These are phyloP conservation scores for Tylopilus sp. DNA, from an alignment of 768 basidiomycete species.

Conservation along the genomic window DNA sequence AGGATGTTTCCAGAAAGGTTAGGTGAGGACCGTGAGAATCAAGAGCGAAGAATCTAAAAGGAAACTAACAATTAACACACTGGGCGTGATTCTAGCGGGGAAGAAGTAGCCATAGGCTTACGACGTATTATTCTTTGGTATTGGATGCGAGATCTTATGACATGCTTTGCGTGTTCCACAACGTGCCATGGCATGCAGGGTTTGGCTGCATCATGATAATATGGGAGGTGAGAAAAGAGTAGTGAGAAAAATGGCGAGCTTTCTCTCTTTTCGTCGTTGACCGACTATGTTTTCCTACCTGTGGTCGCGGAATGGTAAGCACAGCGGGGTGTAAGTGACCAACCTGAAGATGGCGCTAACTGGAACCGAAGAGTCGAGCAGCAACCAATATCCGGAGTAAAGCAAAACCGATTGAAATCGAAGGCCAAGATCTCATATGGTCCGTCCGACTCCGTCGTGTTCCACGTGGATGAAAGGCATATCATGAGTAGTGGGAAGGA, in stretches of 20 bases:
- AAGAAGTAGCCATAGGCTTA: no score
- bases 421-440: not conserved
- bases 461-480: constrained; percentile 4
- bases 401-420: not conserved
- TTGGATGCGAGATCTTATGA: not conserved
- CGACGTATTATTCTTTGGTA: no score
- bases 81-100: no score
- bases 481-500: constrained; percentile 4
- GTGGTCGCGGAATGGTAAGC: not conserved
- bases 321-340: not conserved
- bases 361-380: not conserved
- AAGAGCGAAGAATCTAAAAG: no score
- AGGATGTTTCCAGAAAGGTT: no score
- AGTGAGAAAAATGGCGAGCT: not conserved
- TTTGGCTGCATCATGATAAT: not conserved
- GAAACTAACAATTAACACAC: no score
- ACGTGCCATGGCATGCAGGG: no score
- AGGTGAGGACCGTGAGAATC: no score
- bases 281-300: not conserved
- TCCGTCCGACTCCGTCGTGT: constrained; percentile 5
- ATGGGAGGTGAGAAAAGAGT: not conserved
- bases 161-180: not conserved
- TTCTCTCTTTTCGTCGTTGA: not conserved
- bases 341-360: not conserved
- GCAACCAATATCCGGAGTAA: not conserved